A percentile compares a stretch with the other conserved stretches of the same genome.
Evolutionary conservation across 495 filamentous ascomycete species (phyloP).

Genomic region (Xylaria castorea): DNA sequence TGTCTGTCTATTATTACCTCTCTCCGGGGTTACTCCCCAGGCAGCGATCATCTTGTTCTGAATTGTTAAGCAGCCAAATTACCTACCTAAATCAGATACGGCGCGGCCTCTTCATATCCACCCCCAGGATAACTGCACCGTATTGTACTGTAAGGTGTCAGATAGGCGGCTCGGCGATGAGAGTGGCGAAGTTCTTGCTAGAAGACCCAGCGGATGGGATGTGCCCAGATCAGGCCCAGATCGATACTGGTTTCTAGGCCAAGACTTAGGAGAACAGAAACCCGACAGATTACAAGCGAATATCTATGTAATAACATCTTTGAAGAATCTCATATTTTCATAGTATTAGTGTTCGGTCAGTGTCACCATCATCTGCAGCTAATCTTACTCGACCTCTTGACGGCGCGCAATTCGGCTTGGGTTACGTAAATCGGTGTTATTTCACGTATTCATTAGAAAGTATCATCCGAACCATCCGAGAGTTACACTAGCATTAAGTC

Average conservation of each 20-base stretch:
- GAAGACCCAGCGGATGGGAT: neutral
- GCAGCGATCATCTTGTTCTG: neutral
- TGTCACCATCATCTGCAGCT: neutral
- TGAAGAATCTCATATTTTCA: neutral
- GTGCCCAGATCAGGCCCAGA: neutral
- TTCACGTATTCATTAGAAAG: neutral
- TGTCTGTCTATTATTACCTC: neutral
- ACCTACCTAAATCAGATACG: slow-evolving; percentile 8
- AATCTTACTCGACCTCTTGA: neutral
- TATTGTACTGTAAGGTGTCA: neutral
- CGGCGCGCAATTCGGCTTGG: neutral
- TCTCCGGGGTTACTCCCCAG: neutral
- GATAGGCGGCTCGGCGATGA: neutral
- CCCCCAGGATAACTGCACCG: neutral
- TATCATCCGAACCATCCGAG: neutral
- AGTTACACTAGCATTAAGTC: neutral
- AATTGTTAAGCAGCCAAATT: neutral
- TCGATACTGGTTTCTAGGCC: neutral
- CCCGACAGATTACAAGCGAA: neutral
- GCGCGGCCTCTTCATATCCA: neutral
- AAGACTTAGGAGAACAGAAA: neutral
- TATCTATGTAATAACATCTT: no score
- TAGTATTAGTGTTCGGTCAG: neutral
- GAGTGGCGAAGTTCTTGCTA: neutral
- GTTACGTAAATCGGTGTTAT: neutral